Conservation (phyloP, 768 basidiomycete genomes). For the Lactarius quietus region DNA sequence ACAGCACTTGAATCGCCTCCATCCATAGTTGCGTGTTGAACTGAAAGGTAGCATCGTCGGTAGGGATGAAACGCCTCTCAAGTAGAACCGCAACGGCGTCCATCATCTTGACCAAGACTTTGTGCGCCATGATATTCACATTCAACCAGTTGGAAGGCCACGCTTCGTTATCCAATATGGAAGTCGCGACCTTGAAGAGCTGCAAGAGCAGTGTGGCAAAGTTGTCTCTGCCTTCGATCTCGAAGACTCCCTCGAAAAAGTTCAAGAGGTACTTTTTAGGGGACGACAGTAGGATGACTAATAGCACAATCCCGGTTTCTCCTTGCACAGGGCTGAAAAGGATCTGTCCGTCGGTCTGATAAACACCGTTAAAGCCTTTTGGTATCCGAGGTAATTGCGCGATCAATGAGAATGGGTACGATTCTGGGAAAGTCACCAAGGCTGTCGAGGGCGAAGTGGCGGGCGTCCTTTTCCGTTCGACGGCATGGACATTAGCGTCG, state of each 20-base stretch:
- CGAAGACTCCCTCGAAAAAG: constrained; percentile 75
- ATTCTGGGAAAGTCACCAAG: constrained; percentile 88
- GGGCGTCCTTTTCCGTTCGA: constrained; percentile 62
- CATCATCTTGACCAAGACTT: constrained; percentile 83
- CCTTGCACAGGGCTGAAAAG: constrained; percentile 74
- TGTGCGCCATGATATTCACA: constrained; percentile 83
- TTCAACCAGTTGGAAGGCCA: constrained; percentile 93
- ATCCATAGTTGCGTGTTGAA: constrained; percentile 82
- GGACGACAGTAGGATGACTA: constrained; percentile 77
- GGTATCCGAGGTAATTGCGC: constrained; percentile 57
- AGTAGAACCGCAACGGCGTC: constrained; percentile 77
- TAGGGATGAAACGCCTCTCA: constrained; percentile 76
- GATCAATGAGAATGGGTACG: constrained; percentile 87
- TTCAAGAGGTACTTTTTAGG: constrained; percentile 71
- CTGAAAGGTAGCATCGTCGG: constrained; percentile 51
- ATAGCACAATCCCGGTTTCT: constrained; percentile 81
- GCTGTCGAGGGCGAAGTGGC: constrained; percentile 53
- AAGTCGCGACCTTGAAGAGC: constrained; percentile 76
- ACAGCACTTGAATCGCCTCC: constrained; percentile 74
- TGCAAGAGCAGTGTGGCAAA: constrained; percentile 66
- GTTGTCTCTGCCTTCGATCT: constrained; percentile 85
- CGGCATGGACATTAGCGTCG: constrained; percentile 58
- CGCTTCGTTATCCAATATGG: constrained; percentile 81
- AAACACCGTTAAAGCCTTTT: constrained; percentile 40
- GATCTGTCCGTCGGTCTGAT: constrained; percentile 43